phyloP scores from a whole-genome alignment of 2,329 filamentous ascomycete species.

The Xylariaceae sp. region DNA sequence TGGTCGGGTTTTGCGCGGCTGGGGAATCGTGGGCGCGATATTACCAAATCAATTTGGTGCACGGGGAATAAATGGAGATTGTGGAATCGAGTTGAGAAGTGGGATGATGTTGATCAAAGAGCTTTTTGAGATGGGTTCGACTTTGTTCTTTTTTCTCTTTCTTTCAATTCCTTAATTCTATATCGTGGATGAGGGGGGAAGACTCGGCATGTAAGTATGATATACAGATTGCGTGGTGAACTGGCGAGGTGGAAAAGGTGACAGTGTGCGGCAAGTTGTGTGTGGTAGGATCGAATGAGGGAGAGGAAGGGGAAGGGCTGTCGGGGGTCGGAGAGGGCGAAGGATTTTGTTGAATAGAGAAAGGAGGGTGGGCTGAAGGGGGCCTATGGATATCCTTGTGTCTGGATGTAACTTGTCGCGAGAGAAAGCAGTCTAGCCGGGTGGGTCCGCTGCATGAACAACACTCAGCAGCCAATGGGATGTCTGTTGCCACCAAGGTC shows the following conservation, averaged over 20 bases:
- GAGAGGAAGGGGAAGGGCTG: conserved; percentile 19
- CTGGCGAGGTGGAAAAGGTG: conserved; percentile 17
- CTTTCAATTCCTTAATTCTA: conserved; percentile 13
- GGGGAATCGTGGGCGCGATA: conserved; percentile 10
- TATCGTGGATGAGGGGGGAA: conserved; percentile 4
- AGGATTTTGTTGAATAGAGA: conserved; percentile 23
- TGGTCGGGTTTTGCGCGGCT: conserved; percentile 6
- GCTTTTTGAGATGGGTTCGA: conserved; percentile 1
- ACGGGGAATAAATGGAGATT: conserved; percentile 14
- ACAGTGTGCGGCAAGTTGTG: conserved; percentile 14
- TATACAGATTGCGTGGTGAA: conserved; percentile 13
- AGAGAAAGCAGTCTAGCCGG: conserved; percentile 11
- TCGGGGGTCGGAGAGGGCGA: conserved; percentile 19
- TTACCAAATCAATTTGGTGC: conserved; percentile 13
- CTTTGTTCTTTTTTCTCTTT: conserved; percentile 6
- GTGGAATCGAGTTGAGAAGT: not conserved
- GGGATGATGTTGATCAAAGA: conserved; percentile 12
- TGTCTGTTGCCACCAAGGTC: conserved; percentile 13
- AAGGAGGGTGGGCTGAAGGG: conserved; percentile 11
- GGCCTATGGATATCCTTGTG: not conserved
- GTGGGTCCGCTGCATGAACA: conserved; percentile 12
- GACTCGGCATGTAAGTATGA: conserved; percentile 8
- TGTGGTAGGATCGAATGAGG: conserved; percentile 22
- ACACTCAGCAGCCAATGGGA: conserved; percentile 13
- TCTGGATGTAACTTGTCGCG: conserved; percentile 10